Evolutionary conservation across 345 rosid genomes (phyloP).

Genomic region (Brassica juncea): DNA sequence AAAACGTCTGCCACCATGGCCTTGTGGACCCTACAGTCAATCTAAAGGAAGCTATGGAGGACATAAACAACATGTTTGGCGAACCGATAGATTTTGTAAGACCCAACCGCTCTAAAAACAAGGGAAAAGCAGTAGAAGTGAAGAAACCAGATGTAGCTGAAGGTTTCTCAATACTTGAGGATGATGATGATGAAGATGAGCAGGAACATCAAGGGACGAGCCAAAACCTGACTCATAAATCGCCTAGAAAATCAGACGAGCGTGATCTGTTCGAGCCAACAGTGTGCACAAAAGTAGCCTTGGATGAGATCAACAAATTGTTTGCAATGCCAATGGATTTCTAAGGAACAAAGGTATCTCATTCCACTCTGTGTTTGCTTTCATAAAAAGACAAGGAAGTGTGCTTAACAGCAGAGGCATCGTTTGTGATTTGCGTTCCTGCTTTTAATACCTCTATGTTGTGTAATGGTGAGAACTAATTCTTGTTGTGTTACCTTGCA

Average conservation of each 20-base stretch:
- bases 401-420: constrained; percentile 5
- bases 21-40: constrained; percentile 94
- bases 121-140: constrained; percentile 47
- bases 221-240: constrained; percentile 29
- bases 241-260: constrained; percentile 44
- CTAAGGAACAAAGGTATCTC: constrained; percentile 41
- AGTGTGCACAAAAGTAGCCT: constrained; percentile 73
- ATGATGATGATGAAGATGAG: constrained; percentile 59
- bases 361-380: background rate
- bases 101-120: constrained; percentile 63
- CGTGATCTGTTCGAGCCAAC: constrained; percentile 78
- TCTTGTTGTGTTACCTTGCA: background rate
- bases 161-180: constrained; percentile 78
- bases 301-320: constrained; percentile 85
- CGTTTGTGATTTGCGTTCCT: constrained; percentile 4
- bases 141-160: constrained; percentile 37
- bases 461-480: constrained; percentile 9
- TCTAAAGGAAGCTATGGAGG: constrained; percentile 95
- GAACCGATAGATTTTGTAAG: constrained; percentile 89
- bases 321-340: constrained; percentile 81
- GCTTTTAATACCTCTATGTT: constrained; percentile 10
- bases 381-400: background rate
- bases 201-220: constrained; percentile 40
- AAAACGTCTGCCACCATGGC: constrained; percentile 97
- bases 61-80: constrained; percentile 93